Evolutionary conservation across 768 basidiomycete species (phyloP), one percentile per base, ranked within the genome.

Genomic region (Fistulinella prunicolor): DNA sequence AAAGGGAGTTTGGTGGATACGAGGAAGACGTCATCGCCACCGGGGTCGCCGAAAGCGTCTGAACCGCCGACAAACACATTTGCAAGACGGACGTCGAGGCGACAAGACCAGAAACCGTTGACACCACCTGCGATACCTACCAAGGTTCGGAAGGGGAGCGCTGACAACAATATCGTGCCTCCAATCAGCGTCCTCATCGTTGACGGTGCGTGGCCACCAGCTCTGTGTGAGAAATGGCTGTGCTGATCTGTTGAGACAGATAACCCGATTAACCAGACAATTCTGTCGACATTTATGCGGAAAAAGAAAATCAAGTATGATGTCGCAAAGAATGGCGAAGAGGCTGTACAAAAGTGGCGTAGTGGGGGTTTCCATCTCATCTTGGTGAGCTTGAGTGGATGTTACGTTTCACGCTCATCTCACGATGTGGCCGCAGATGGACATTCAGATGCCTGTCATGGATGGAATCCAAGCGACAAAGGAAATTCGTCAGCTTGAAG

Each of bases 401-500:
- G 32, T 10, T 37, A 35, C n/a, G 37, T 17, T 20, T 29, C 32
- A 21, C 14, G 12, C 32, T 47, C 29, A 28, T 51, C 48, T 64
- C 30, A 66, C n/a, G 39, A 43, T 32, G 30, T 4, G 32, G 28
- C 23, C 50, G 4, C 56, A 97, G 95, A 99, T 99, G 96, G 96
- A 99, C 72, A 98, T 99, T 45, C 95, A 98, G 70, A 94, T 99
- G 82, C 96, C 96, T 9, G 85, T 98, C 57, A 98, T 96, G 89
- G 92, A 95, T 68, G 96, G 96, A 28, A 96, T 98, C 41, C 83
- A 91, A 63, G 96, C 96, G 7, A 99, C 96, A 4, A 94, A 93
- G 59, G 90, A 94, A 66, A 99, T 99, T 49, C 79, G 96, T 43
- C 80, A 83, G 45, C 68, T 94, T 36, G 95, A 98, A 64, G 86